Conservation (phyloP, 192 early-diverging fungal genomes). For the Backusella australiensis region DNA sequence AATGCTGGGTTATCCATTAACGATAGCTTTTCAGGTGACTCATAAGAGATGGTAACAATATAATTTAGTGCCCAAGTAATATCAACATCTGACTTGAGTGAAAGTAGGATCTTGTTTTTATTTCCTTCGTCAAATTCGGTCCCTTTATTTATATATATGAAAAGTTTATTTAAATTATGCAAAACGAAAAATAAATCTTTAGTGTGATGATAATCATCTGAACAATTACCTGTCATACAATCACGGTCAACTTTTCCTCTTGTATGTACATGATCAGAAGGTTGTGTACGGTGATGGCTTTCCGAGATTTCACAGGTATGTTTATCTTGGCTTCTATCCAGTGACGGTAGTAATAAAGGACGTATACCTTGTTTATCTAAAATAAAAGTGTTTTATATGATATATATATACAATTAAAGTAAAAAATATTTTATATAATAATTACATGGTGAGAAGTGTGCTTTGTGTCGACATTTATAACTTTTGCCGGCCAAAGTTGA, state of each 20-base stretch:
- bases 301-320: conserved; percentile 19
- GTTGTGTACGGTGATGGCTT: conserved; percentile 10
- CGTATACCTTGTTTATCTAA: not conserved
- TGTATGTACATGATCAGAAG: conserved; percentile 12
- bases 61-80: conserved; percentile 78
- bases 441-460: not conserved
- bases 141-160: not conserved
- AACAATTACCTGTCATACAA: not conserved
- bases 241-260: not conserved
- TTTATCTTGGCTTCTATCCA: not conserved
- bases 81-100: conserved; percentile 71
- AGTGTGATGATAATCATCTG: not conserved
- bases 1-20: conserved; percentile 59
- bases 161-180: not conserved
- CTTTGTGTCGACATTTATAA: conserved; percentile 10
- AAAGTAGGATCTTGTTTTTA: conserved; percentile 66
- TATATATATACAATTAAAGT: not conserved
- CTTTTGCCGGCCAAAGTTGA: conserved; percentile 31
- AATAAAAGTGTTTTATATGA: not conserved
- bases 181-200: not conserved
- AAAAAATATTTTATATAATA: not conserved
- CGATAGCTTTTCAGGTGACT: conserved; percentile 53
- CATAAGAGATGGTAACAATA: conserved; percentile 61
- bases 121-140: conserved; percentile 12
- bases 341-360: not conserved